phyloP scores from a whole-genome alignment of 305 asterid species.

The Galium porrigens region DNA sequence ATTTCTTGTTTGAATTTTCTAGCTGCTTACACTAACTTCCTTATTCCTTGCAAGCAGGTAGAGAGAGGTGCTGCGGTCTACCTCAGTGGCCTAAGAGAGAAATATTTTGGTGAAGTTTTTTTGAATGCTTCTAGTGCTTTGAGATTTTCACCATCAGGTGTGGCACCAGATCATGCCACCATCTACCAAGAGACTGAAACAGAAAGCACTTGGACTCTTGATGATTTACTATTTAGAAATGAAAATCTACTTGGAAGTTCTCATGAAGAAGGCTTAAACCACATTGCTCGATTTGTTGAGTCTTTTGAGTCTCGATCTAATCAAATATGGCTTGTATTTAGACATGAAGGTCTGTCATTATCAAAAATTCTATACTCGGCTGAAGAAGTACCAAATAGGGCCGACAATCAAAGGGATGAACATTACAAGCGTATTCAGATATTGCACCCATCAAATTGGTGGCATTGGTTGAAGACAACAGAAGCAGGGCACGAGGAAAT shows the following conservation, averaged over 20 bases:
- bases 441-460: conserved; percentile 93
- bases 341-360: conserved; percentile 82
- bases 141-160: conserved; percentile 38
- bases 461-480: conserved; percentile 91
- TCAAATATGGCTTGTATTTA: conserved; percentile 96
- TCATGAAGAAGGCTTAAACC: conserved; percentile 68
- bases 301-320: conserved; percentile 82
- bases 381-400: conserved; percentile 49
- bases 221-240: conserved; percentile 25
- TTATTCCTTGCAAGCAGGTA: conserved; percentile 46
- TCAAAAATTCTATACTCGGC: conserved; percentile 82
- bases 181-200: conserved; percentile 20
- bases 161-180: conserved; percentile 31
- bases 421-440: conserved; percentile 57
- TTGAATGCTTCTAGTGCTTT: conserved; percentile 60
- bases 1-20: conserved; percentile 2
- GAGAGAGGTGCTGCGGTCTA: conserved; percentile 76
- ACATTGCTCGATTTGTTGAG: conserved; percentile 91
- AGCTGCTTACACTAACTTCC: conserved; percentile 17
- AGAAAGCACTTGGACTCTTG: conserved; percentile 26
- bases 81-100: conserved; percentile 89
- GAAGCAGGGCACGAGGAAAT: conserved; percentile 82
- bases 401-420: conserved; percentile 39
- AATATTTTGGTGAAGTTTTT: conserved; percentile 84
- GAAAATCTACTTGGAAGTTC: conserved; percentile 25